These are phyloP conservation scores for Clonostachys rhizophaga DNA, from an alignment of 2,329 filamentous ascomycete species.

Conservation along the genomic window DNA sequence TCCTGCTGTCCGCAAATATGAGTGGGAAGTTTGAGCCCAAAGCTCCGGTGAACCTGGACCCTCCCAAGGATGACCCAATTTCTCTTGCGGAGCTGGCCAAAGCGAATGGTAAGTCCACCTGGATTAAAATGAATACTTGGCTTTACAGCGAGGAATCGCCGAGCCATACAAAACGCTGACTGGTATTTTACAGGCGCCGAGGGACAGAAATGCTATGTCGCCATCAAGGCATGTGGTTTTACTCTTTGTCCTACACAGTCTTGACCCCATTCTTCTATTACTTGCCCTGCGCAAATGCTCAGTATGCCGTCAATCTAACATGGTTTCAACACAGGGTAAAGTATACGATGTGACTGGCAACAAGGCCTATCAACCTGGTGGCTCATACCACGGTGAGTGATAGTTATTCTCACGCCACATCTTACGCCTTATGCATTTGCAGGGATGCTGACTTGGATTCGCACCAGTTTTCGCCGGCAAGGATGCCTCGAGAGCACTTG, in stretches of 20 bases:
- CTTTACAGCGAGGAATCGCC: neutral
- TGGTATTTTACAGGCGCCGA: slow-evolving; percentile 49
- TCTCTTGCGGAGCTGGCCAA: slow-evolving; percentile 73
- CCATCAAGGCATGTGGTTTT: slow-evolving; percentile 56
- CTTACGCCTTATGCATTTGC: too few species aligned
- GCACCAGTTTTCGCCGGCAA: slow-evolving; percentile 85
- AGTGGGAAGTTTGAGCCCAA: slow-evolving; percentile 74
- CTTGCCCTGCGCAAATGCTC: neutral
- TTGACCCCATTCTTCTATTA: neutral
- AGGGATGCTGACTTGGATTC: too few species aligned
- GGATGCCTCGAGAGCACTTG: slow-evolving; percentile 90
- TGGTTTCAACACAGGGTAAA: slow-evolving; percentile 56
- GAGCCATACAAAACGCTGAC: neutral
- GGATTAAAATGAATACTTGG: neutral
- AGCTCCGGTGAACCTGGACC: slow-evolving; percentile 66
- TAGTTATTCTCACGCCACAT: neutral
- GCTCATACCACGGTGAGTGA: slow-evolving; percentile 73
- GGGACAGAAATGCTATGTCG: slow-evolving; percentile 62
- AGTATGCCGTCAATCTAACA: too few species aligned
- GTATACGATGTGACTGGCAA: slow-evolving; percentile 95
- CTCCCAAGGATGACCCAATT: slow-evolving; percentile 86
- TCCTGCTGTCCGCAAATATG: slow-evolving; percentile 29
- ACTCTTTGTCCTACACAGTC: neutral
- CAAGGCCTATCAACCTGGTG: slow-evolving; percentile 75
- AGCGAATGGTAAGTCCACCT: slow-evolving; percentile 66